These are phyloP conservation scores for Drechslerella coelobrocha DNA, from an alignment of 2,329 filamentous ascomycete species.

Conservation along the genomic window DNA sequence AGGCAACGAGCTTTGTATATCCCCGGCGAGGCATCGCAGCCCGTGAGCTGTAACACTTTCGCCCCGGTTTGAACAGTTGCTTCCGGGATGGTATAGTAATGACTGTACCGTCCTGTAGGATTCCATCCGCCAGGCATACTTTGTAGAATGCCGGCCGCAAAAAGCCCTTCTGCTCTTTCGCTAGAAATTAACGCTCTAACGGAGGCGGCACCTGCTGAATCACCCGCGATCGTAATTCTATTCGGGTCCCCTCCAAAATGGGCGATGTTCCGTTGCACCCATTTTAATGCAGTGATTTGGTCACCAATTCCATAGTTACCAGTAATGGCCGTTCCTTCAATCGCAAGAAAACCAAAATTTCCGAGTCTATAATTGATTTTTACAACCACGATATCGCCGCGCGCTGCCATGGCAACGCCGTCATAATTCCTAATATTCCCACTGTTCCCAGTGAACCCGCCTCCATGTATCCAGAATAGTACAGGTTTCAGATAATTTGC, in stretches of 20 bases:
- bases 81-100: conserved; percentile 17
- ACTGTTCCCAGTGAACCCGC: no score
- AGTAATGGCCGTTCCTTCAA: no score
- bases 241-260: conserved; percentile 68
- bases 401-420: no score
- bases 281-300: conserved; percentile 66
- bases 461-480: no score
- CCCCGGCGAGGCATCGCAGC: conserved; percentile 10
- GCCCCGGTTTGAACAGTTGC: conserved; percentile 2
- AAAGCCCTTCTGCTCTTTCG: conserved; percentile 11
- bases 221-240: conserved; percentile 69
- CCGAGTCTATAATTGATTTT: no score
- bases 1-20: conserved; percentile 10
- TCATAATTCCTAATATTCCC: no score
- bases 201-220: conserved; percentile 64
- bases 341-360: no score
- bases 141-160: conserved; percentile 18
- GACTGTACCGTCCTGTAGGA: conserved; percentile 3
- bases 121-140: conserved; percentile 21
- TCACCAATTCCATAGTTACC: conserved; percentile 68
- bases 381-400: no score
- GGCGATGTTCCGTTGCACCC: conserved; percentile 68
- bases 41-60: conserved; percentile 1
- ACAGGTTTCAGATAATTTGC: no score
- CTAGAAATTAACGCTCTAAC: conserved; percentile 55